Evolutionary conservation across 306 rosid species (phyloP), one percentile per base, ranked within the genome.

Genomic region (Pterocarpus macrocarpus): DNA sequence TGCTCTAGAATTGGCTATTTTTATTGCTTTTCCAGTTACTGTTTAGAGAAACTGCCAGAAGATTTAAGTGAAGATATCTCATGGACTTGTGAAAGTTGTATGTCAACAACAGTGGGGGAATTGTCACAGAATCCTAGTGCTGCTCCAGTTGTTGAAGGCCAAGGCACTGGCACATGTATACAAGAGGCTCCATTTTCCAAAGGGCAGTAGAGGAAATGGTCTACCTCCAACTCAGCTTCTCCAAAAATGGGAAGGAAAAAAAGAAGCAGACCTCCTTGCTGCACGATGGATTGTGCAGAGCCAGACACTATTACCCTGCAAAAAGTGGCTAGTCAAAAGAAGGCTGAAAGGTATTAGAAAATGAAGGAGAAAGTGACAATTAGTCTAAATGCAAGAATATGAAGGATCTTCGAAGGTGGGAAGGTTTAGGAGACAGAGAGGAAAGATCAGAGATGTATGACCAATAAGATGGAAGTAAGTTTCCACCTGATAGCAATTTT

Each of bases 21-120:
- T 34, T n/a, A 8, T 41, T 66, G 71, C 3, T 64, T 69, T 66
- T 70, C 47, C 69, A 77, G 82, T 43, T 77, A 70, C 39, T 64
- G 55, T 70, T 65, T 63, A 57, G 73, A 70, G 3, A 65, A 49
- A 45, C 70, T 39, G 7, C 52, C 86, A 43, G 62, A 39, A 7
- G 50, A 39, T 11, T 70, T 70, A 41, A 69, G 33, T 30, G 74
- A 69, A 33, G 74, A 47, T 45, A 30, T 69, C 57, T 38, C 41
- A 38, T 38, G 41, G 41, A 38, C 41, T 38, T 38, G 41, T 38
- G 41, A 38, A 38, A 6, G 41, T 38, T 38, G 7, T 38, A 38
- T 3, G 3, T n/a, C 8, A 66, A 66, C 12, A 22, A 41, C 2
- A n/a, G 15, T 38, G 22, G 71, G 52, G 16, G 71, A 39, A 15